A percentile compares a stretch with the other conserved stretches of the same genome.
phyloP scores from a whole-genome alignment of 805 yeast species.

The Lipomyces yamadae region DNA sequence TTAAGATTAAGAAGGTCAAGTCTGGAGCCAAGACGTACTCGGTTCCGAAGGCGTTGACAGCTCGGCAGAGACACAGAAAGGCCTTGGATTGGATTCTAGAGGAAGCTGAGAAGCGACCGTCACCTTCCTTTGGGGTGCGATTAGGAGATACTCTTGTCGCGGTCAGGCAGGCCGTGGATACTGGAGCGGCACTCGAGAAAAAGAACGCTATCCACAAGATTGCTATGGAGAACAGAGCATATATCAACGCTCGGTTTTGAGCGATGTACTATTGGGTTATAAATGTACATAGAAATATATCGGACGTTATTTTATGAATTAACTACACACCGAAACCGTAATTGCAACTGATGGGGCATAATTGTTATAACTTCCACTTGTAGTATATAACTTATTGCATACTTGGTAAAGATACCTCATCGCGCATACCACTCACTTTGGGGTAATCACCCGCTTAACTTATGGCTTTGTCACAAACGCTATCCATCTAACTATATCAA shows the following conservation, averaged over 20 bases:
- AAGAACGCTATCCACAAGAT: conserved; percentile 79
- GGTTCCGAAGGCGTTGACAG: conserved; percentile 81
- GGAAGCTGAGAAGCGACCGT: conserved; percentile 76
- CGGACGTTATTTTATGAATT: background rate
- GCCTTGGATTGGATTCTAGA: conserved; percentile 93
- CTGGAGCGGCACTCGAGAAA: conserved; percentile 56
- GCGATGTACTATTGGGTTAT: background rate
- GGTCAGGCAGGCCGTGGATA: conserved; percentile 14
- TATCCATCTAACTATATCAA: too few species aligned
- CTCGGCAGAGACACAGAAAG: conserved; percentile 80
- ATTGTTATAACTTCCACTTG: too few species aligned
- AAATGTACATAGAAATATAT: background rate
- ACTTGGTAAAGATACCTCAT: too few species aligned
- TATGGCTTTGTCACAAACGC: too few species aligned
- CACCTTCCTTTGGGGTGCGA: conserved; percentile 83
- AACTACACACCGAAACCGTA: too few species aligned
- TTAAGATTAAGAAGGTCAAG: conserved; percentile 72
- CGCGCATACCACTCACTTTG: too few species aligned
- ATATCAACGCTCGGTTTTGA: conserved; percentile 5
- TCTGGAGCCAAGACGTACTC: conserved; percentile 82
- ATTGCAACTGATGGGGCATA: too few species aligned
- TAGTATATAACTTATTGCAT: too few species aligned
- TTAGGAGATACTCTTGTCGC: conserved; percentile 83
- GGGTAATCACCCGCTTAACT: too few species aligned
- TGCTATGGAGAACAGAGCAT: conserved; percentile 69